These are phyloP conservation scores for Kodamaea alishanica DNA, from an alignment of 1,139 yeast genomes.

Conservation along the genomic window DNA sequence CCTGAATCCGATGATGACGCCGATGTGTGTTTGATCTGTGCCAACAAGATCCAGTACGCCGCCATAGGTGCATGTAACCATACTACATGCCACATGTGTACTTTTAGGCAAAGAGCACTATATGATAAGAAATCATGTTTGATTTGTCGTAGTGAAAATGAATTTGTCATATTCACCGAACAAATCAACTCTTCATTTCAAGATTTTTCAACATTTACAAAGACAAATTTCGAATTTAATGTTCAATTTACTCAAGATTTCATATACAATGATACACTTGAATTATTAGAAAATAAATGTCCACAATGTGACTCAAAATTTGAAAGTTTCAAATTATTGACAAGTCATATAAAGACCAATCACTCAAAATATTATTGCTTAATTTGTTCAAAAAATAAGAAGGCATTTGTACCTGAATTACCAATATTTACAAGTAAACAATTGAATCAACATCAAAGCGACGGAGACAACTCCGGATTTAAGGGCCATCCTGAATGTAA, in stretches of 20 bases:
- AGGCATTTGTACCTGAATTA: constrained; percentile 73
- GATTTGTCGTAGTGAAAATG: constrained; percentile 74
- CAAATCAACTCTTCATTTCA: constrained; percentile 37
- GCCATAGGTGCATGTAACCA: constrained; percentile 85
- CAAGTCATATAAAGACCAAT: constrained; percentile 57
- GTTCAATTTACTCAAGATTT: constrained; percentile 49
- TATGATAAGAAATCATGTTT: constrained; percentile 74
- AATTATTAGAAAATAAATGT: constrained; percentile 57
- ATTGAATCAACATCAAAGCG: constrained; percentile 64
- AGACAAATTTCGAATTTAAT: constrained; percentile 42
- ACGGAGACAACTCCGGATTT: constrained; percentile 72
- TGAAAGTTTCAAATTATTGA: constrained; percentile 51
- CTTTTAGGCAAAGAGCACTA: constrained; percentile 77
- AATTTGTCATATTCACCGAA: constrained; percentile 56
- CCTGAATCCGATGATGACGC: constrained; percentile 32
- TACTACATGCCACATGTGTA: constrained; percentile 76
- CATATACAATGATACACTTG: constrained; percentile 43
- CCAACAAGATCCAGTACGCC: constrained; percentile 58
- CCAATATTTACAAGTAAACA: constrained; percentile 58
- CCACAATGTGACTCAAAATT: constrained; percentile 47
- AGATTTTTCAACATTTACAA: constrained; percentile 18
- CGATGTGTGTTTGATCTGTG: constrained; percentile 74
- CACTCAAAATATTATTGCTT: constrained; percentile 69
- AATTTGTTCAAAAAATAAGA: constrained; percentile 71
- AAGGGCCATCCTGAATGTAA: constrained; percentile 88